Base-by-base conservation (phyloP, 106 monocot genomes). In the Allium fistulosum region DNA sequence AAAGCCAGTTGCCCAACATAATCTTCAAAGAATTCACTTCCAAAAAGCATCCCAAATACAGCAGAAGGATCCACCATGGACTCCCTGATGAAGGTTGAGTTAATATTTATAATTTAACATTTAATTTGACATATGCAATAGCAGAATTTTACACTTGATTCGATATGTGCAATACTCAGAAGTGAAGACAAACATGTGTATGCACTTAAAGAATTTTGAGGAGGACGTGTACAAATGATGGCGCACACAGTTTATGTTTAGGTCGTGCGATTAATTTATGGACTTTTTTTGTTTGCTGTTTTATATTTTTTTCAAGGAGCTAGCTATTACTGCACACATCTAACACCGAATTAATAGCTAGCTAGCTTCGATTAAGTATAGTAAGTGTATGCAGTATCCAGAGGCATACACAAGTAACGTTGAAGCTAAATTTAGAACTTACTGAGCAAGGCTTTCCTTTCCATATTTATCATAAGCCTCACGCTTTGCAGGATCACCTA, bases 11-110 rank as follows among this genome's bases (percentile, higher is more conserved):
- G 83, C 53, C 92, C 96, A 48, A 97, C 77, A 87, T 97, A 97
- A 74, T 97, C 92, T 68, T 97, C 92, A 84, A 97, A 97, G 15
- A 72, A 78, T 26, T 97, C 96, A 84, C 92, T 97, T 76, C 96
- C 96, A 84, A 97, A 97, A 59, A 97, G 75, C 96, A 97, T 97
- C 59, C 96, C 96, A 80, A 92, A 97, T 49, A 97, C 96, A 82
- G 92, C 84, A 57, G 88, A 65, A 72, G 92, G 92, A 76, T 97
- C 96, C 58, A 88, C 76, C 91, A 96, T 86, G 48, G 76, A 51
- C 58, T 92, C 96, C 76, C 92, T 96, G 82, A 72, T 78, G 78
- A 17, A 14, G 37, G 37, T 37, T 37, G 37, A 37, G 37, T 37
- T 37, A 37, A 37, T 37, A 37, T 37, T 37, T 37, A 37, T 37